Percentiles rank a stretch among this genome's conserved stretches.
Evolutionary conservation across 768 basidiomycete species (phyloP).

Genomic region (Mrakia hoshinonis): DNA sequence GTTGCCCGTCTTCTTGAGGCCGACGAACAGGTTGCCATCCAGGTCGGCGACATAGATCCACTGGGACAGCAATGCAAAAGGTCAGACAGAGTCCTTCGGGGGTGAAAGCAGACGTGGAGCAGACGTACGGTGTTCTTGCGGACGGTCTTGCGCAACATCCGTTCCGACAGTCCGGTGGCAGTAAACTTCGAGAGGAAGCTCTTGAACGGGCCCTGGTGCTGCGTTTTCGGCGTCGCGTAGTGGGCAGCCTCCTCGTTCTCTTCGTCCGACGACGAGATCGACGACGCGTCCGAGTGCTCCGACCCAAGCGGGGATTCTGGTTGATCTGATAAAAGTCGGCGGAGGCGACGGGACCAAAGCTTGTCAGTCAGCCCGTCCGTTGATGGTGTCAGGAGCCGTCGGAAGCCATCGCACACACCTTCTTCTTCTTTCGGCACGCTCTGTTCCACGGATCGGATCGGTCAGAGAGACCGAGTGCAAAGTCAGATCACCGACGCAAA

Average conservation of each 20-base stretch:
- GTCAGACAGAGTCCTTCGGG: neutral
- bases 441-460: too few species aligned
- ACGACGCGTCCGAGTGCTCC: constrained; percentile 32
- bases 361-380: too few species aligned
- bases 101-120: neutral
- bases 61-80: constrained; percentile 39
- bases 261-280: constrained; percentile 32
- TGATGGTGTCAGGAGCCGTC: too few species aligned
- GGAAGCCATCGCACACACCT: too few species aligned
- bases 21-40: constrained; percentile 47
- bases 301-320: constrained; percentile 21
- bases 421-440: constrained; percentile 17
- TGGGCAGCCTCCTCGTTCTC: constrained; percentile 35
- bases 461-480: too few species aligned
- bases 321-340: neutral
- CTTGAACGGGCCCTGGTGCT: constrained; percentile 39
- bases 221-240: constrained; percentile 32
- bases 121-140: constrained; percentile 32
- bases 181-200: constrained; percentile 45
- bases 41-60: constrained; percentile 58
- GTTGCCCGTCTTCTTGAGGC: constrained; percentile 55
- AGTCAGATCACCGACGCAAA: too few species aligned
- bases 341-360: neutral
- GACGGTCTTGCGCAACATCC: constrained; percentile 53
- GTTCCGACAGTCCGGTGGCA: constrained; percentile 49